Base-by-base conservation (phyloP, 768 basidiomycete genomes). In the Leucocoprinus leucothites region DNA sequence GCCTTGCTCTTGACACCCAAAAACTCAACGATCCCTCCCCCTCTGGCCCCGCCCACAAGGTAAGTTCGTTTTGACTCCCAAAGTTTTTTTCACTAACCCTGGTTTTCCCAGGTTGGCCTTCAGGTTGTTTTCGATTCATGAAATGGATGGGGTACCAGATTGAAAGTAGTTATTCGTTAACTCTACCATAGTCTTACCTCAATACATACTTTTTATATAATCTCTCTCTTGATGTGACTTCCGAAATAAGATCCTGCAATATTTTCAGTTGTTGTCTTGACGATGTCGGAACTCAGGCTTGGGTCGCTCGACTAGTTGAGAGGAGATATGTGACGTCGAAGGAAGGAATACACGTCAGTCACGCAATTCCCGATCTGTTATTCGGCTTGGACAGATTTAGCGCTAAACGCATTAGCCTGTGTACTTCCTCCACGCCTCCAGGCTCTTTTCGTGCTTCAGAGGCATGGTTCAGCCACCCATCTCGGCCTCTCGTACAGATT, bases 1-100 rank as follows among this genome's bases (percentile, higher is more conserved):
- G 96, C 75, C 84, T 98, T 66, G 93, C 94, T 62, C 78, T 99
- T 61, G 97, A 99, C 77, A 96, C 94, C 58, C 86, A 92, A 75
- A 85, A 89, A 62, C 77, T 98, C 63, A 94, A 91, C 75, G 90
- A 92, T 54, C 69, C 79, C 50, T 71, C 76, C 47, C 80, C 81
- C 49, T 56, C 69, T 51, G 89, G 86, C 46, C 82, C 87, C 53
- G 82, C 85, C 13, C 91, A 94, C 85, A 93, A 92, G 82, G 82
- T 83, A 57, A 51, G 41, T 36, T 13, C 43, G 22, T 24, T 26
- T 35, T 21, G 42, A 35, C 5, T 35, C 0, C 44, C 1, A 14
- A 22, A 18, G 43, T 28, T n/a, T 47, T 21, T 38, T 35, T 18
- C 42, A 51, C 26, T 57, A 18, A n/a, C 40, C 13, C 13, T 31